A percentile compares a stretch with the other conserved stretches of the same genome.
Conservation (phyloP, 1,139 yeast genomes). For the Debaryomyces robertsiae region DNA sequence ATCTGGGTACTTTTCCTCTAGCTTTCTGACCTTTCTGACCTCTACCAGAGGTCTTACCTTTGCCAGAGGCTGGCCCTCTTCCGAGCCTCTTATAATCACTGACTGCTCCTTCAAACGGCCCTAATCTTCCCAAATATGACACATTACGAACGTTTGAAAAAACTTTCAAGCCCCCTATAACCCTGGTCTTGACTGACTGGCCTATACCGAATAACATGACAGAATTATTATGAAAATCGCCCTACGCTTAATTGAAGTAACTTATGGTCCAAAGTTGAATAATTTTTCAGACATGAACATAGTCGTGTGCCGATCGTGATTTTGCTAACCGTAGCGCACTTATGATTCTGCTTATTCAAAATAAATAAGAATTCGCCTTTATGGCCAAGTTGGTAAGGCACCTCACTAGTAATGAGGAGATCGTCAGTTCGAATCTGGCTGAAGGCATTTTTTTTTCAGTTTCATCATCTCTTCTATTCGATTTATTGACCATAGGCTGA, state of each 20-base stretch:
- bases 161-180: slow-evolving; percentile 10
- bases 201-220: slow-evolving; percentile 11
- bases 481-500: too few species aligned
- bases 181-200: slow-evolving; percentile 5
- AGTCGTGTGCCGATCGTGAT: too few species aligned
- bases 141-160: slow-evolving; percentile 19
- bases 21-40: slow-evolving; percentile 99
- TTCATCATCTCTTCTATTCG: neutral
- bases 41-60: slow-evolving; percentile 93
- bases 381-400: slow-evolving; percentile 92
- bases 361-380: too few species aligned
- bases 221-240: too few species aligned
- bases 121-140: slow-evolving; percentile 40
- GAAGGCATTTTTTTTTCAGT: slow-evolving; percentile 53
- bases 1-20: slow-evolving; percentile 82
- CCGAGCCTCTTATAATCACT: slow-evolving; percentile 71
- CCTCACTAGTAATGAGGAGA: slow-evolving; percentile 89
- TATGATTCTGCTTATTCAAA: too few species aligned
- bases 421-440: slow-evolving; percentile 86
- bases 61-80: slow-evolving; percentile 94
- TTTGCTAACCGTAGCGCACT: too few species aligned
- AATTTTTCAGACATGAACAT: slow-evolving; percentile 2
- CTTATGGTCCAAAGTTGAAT: neutral
- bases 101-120: slow-evolving; percentile 46
- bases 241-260: too few species aligned